phyloP scores from a whole-genome alignment of 345 rosid genomes.

The Fremontodendron californicum region DNA sequence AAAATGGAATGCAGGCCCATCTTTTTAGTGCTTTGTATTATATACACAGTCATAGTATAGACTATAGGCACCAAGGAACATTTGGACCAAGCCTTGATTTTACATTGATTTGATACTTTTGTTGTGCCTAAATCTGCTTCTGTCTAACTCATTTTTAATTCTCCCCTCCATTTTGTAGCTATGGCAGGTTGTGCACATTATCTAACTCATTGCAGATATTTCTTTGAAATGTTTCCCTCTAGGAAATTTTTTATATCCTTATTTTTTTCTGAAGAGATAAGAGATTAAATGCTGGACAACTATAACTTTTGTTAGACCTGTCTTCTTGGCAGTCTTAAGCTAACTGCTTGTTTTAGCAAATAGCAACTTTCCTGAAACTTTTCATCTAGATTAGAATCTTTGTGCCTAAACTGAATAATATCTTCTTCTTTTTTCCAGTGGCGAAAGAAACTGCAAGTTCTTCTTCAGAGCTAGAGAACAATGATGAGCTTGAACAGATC shows the following conservation, averaged over 20 bases:
- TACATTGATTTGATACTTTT: not conserved
- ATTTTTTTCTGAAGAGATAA: not conserved
- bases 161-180: not conserved
- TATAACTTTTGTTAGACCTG: not conserved
- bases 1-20: not conserved
- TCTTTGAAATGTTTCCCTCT: not conserved
- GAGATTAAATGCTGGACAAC: not conserved
- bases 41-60: not conserved
- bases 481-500: slow-evolving; percentile 90
- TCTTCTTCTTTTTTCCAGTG: slow-evolving; percentile 55
- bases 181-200: not conserved
- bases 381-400: not conserved
- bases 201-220: not conserved
- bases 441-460: slow-evolving; percentile 85
- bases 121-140: not conserved
- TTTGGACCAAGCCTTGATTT: not conserved
- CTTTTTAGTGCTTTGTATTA: not conserved
- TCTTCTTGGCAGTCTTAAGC: not conserved
- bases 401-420: not conserved
- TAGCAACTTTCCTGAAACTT: not conserved
- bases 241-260: not conserved
- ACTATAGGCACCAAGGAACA: not conserved
- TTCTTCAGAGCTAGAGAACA: slow-evolving; percentile 69
- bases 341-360: not conserved
- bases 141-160: not conserved